Base-by-base conservation (phyloP, 768 basidiomycete species). In the Leccinum subgranulosum region DNA sequence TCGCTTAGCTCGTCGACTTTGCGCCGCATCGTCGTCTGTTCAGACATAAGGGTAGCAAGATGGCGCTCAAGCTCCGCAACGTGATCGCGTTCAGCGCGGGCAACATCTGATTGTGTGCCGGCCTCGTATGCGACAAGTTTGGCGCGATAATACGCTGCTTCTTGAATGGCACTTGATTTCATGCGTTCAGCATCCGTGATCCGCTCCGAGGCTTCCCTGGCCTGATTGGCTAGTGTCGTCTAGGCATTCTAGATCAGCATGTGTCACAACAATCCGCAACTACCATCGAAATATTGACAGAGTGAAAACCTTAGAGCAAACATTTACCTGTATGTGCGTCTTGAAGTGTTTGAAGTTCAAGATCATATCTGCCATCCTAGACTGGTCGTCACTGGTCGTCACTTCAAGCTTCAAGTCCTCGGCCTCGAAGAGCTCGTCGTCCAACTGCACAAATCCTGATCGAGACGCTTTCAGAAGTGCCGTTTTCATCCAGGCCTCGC, bases 111-210 rank as follows among this genome's bases (percentile, higher is more conserved):
- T 10, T 86, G 81, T 17, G 84, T 82, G 46, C 82, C 79, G 1
- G 82, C 75, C 69, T 98, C 97, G 51, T 92, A 74, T 0, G 96
- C 94, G 3, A 86, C 82, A n/a, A 96, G 77, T 74, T 98, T 98
- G 49, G 95, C 92, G 51, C 95, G 92, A 70, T 94, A 97, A 75
- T 90, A 98, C 1, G 94, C 92, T 3, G 95, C 90, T 73, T 99
- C 97, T 72, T 98, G 92, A 8, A 90, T 74, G 1, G 97, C 97
- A 45, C 83, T 86, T 7, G 79, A 71, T 60, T 88, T 87, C 60
- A 85, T 74, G 51, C 89, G 84, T 61, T 95, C 92, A 0, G 91
- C 88, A 53, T 93, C 90, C 4, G 84, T 79, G 10, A 97, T 72
- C 41, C 85, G 86, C 45, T 91, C 87, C 3, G 94, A 92, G 3